These are phyloP conservation scores for Vitis vinifera DNA, from an alignment of 164 flowering plant genomes.

Conservation along the genomic window DNA sequence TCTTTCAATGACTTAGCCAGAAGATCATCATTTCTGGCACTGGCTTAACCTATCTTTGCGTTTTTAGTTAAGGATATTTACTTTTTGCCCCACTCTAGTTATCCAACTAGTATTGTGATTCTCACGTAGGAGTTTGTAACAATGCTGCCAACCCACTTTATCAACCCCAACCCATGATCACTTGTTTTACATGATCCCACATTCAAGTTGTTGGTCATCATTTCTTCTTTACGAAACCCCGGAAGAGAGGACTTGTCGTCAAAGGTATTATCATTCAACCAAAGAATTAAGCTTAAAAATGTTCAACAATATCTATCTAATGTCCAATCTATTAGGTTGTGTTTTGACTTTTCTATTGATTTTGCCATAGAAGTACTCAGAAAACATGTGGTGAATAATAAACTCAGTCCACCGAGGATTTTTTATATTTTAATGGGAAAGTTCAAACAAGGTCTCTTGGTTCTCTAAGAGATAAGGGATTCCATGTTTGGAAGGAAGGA, in stretches of 20 bases:
- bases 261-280: slow-evolving; percentile 54
- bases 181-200: too few relatives aligned
- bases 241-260: slow-evolving; percentile 67
- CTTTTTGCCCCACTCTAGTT: not conserved
- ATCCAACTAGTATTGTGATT: not conserved
- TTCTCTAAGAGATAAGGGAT: too few relatives aligned
- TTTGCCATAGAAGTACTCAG: too few relatives aligned
- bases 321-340: not conserved
- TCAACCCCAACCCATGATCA: too few relatives aligned
- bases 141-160: too few relatives aligned
- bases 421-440: too few relatives aligned
- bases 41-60: slow-evolving; percentile 30
- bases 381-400: too few relatives aligned
- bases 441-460: too few relatives aligned
- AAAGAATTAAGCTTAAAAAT: slow-evolving; percentile 12
- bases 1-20: slow-evolving; percentile 68
- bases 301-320: not conserved
- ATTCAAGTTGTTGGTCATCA: too few relatives aligned
- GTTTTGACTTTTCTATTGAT: not conserved
- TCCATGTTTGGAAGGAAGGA: too few relatives aligned
- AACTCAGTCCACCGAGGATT: too few relatives aligned
- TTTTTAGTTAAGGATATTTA: not conserved
- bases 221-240: slow-evolving; percentile 1
- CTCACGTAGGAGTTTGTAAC: not conserved
- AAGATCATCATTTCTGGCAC: slow-evolving; percentile 49